Percentiles rank a stretch among this genome's conserved stretches.
phyloP scores from a whole-genome alignment of 768 basidiomycete genomes.

The Termitomyces sp. region DNA sequence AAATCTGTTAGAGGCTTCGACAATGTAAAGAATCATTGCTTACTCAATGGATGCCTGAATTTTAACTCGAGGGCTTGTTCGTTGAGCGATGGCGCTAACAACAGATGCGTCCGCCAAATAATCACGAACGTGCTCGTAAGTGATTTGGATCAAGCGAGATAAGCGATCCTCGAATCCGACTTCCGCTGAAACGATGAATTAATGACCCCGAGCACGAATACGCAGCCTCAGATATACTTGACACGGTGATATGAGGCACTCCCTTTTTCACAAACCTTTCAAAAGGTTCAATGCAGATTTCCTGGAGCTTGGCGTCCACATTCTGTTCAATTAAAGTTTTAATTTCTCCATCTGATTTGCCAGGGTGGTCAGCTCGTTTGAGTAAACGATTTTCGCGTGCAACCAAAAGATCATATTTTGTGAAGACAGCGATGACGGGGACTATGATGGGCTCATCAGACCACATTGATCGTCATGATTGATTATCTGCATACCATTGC shows the following conservation, averaged over 20 bases:
- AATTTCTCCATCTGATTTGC: neutral
- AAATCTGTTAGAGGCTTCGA: neutral
- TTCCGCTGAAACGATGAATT: neutral
- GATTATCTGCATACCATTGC: constrained; percentile 11
- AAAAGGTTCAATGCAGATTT: neutral
- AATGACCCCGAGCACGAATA: neutral
- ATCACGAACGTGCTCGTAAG: constrained; percentile 14
- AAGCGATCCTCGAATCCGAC: constrained; percentile 4
- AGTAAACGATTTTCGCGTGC: constrained; percentile 2
- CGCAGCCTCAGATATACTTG: constrained; percentile 1
- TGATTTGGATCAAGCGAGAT: constrained; percentile 7
- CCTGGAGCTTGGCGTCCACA: neutral
- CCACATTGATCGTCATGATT: neutral
- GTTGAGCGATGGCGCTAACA: constrained; percentile 22
- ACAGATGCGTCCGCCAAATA: constrained; percentile 15
- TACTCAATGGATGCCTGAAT: constrained; percentile 24
- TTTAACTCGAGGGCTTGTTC: constrained; percentile 18
- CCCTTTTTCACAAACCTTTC: neutral
- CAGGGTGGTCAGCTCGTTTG: constrained; percentile 3
- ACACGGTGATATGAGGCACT: constrained; percentile 4
- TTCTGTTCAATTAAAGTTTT: constrained; percentile 1
- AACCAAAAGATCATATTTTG: constrained; percentile 28
- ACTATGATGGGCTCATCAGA: constrained; percentile 15
- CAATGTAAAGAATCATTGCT: neutral
- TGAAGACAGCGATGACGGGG: constrained; percentile 32